Evolutionary conservation across 2,329 filamentous ascomycete genomes (phyloP).

Genomic region (Colletotrichum cordylinicola): DNA sequence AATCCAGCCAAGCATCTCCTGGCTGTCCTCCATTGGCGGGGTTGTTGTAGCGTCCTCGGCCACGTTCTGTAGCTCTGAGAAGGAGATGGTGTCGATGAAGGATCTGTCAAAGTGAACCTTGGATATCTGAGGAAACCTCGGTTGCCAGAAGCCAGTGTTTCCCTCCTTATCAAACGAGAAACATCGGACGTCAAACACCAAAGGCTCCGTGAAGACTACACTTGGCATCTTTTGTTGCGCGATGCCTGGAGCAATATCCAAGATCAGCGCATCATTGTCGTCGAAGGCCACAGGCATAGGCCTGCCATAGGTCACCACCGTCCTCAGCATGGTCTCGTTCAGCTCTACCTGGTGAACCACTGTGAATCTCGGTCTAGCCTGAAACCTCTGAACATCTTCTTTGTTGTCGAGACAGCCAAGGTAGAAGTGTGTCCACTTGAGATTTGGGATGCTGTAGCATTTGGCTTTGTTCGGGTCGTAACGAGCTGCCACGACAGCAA

Average conservation of each 20-base stretch:
- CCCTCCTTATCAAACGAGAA: slow-evolving; percentile 78
- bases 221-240: slow-evolving; percentile 48
- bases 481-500: slow-evolving; percentile 78
- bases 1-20: slow-evolving; percentile 68
- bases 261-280: slow-evolving; percentile 44
- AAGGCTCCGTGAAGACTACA: slow-evolving; percentile 69
- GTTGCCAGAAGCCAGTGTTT: slow-evolving; percentile 73
- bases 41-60: slow-evolving; percentile 62
- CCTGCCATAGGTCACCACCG: slow-evolving; percentile 54
- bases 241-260: slow-evolving; percentile 53
- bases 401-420: slow-evolving; percentile 79
- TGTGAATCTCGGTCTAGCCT: slow-evolving; percentile 64
- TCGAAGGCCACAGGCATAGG: slow-evolving; percentile 43
- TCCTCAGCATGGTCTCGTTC: slow-evolving; percentile 54
- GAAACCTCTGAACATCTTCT: slow-evolving; percentile 56
- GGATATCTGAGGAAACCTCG: slow-evolving; percentile 77
- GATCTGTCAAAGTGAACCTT: slow-evolving; percentile 81
- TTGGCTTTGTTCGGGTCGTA: slow-evolving; percentile 70
- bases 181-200: slow-evolving; percentile 82
- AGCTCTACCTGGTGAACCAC: slow-evolving; percentile 70
- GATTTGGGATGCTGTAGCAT: slow-evolving; percentile 54
- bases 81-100: slow-evolving; percentile 71
- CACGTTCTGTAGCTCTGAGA: slow-evolving; percentile 72
- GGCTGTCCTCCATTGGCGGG: slow-evolving; percentile 57
- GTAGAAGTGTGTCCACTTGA: slow-evolving; percentile 82